Conservation (phyloP, 2,329 filamentous ascomycete species). For the Penicillium sp. region DNA sequence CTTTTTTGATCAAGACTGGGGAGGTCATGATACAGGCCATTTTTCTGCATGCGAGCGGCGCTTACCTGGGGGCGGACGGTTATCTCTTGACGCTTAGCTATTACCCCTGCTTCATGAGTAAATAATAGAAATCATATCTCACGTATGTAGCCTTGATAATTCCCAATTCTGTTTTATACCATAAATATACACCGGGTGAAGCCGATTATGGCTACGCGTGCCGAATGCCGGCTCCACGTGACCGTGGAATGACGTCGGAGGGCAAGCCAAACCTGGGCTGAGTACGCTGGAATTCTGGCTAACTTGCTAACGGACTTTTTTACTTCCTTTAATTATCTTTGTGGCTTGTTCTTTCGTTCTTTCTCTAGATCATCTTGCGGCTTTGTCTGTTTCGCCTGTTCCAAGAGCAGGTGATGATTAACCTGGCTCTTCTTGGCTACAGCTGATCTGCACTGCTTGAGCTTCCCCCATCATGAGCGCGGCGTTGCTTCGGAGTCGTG, state of each 20-base stretch:
- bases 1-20: slow-evolving; percentile 3
- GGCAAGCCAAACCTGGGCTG: background rate
- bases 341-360: background rate
- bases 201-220: background rate
- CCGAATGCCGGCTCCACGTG: slow-evolving; percentile 8
- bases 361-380: background rate
- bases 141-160: background rate
- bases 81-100: slow-evolving; percentile 6
- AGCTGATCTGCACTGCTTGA: slow-evolving; percentile 13
- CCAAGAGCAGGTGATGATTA: background rate
- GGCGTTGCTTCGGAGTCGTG: slow-evolving; percentile 32
- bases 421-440: background rate
- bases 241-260: slow-evolving; percentile 7
- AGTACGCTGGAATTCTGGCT: background rate
- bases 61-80: slow-evolving; percentile 1
- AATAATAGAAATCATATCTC: slow-evolving; percentile 20
- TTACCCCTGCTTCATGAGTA: slow-evolving; percentile 9
- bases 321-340: background rate
- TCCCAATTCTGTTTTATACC: background rate
- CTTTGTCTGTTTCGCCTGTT: background rate
- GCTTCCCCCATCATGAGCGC: slow-evolving; percentile 30
- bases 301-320: background rate
- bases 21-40: slow-evolving; percentile 7
- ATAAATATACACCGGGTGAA: background rate
- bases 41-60: slow-evolving; percentile 13